phyloP scores from a whole-genome alignment of 345 rosid genomes.

The Gossypium herbaceum region DNA sequence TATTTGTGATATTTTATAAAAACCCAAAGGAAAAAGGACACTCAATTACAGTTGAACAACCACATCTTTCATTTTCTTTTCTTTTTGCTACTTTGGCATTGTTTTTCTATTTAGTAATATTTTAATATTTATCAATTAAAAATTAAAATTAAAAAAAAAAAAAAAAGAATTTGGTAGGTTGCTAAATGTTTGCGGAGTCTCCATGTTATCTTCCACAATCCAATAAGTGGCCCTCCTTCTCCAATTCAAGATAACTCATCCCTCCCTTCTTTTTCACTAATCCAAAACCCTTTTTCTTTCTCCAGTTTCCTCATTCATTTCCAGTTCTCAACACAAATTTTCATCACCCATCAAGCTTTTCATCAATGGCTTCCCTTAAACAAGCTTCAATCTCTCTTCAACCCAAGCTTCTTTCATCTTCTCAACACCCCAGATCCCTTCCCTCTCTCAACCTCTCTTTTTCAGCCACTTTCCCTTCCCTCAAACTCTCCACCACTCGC shows the following conservation, averaged over 20 bases:
- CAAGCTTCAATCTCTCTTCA: slow-evolving; percentile 48
- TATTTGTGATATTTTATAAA: too few species aligned
- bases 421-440: slow-evolving; percentile 32
- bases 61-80: too few species aligned
- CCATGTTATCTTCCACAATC: slow-evolving; percentile 1
- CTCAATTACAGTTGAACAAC: too few species aligned
- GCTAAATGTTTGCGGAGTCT: too few species aligned
- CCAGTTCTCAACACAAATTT: not conserved
- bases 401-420: slow-evolving; percentile 42
- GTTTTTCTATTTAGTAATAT: too few species aligned
- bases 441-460: slow-evolving; percentile 45
- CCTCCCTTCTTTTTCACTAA: not conserved
- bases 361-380: slow-evolving; percentile 64
- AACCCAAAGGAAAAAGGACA: too few species aligned
- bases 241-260: not conserved
- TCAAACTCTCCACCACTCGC: slow-evolving; percentile 32
- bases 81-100: too few species aligned
- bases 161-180: too few species aligned
- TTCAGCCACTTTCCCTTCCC: slow-evolving; percentile 34
- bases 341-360: not conserved
- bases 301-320: not conserved
- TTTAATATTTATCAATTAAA: too few species aligned
- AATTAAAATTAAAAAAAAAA: too few species aligned
- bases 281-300: not conserved
- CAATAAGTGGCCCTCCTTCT: slow-evolving; percentile 16